These are phyloP conservation scores for Pouteria glomerata DNA, from an alignment of 148 eudicot species.

Conservation along the genomic window DNA sequence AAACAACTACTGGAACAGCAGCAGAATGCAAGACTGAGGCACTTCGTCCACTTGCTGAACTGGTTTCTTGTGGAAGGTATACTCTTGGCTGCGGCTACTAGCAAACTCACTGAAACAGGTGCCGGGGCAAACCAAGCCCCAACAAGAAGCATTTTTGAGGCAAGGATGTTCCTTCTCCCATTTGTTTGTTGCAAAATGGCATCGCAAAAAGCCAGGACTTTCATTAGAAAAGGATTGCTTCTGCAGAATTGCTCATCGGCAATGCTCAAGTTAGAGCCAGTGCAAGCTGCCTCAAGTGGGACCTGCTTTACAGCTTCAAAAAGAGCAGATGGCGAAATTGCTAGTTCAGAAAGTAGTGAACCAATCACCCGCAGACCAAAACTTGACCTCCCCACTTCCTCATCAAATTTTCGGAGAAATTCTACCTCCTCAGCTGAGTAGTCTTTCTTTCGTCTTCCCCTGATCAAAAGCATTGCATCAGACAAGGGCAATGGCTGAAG, in stretches of 20 bases:
- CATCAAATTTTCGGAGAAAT: constrained; percentile 48
- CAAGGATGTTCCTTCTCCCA: constrained; percentile 41
- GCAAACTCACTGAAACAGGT: constrained; percentile 56
- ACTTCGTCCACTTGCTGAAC: constrained; percentile 56
- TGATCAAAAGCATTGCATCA: constrained; percentile 54
- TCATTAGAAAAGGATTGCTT: constrained; percentile 54
- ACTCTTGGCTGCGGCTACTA: constrained; percentile 66
- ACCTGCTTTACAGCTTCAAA: constrained; percentile 55
- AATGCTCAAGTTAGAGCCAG: constrained; percentile 21
- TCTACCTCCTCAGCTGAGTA: constrained; percentile 57
- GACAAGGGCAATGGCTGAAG: constrained; percentile 57
- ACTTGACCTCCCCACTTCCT: constrained; percentile 60
- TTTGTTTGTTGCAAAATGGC: constrained; percentile 57
- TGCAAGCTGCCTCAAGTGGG: constrained; percentile 33
- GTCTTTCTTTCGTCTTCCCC: constrained; percentile 63
- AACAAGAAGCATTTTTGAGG: constrained; percentile 65
- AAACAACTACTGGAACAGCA: constrained; percentile 46
- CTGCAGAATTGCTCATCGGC: constrained; percentile 50
- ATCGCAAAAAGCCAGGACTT: constrained; percentile 50
- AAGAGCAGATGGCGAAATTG: constrained; percentile 59
- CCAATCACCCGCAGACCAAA: constrained; percentile 66
- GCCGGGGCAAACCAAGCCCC: constrained; percentile 85
- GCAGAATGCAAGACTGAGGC: constrained; percentile 35
- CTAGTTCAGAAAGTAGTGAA: constrained; percentile 64
- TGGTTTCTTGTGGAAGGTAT: constrained; percentile 35